Evolutionary conservation across 176 grass and related monocot genomes (phyloP), one percentile per base, ranked within the genome.

Genomic region (Thalia dealbata): DNA sequence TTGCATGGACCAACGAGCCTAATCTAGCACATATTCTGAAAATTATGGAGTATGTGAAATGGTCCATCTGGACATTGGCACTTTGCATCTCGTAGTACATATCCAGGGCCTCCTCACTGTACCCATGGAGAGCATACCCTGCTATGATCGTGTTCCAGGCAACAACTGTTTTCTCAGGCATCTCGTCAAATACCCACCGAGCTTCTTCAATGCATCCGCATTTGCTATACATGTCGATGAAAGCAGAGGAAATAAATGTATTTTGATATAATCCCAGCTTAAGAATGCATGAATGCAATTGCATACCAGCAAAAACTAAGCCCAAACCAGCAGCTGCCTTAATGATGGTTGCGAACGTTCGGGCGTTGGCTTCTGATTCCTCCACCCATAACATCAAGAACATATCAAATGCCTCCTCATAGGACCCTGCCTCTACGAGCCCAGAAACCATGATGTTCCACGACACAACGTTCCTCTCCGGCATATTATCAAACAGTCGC

Each of bases 151-250:
- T 76, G 81, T 92, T 96, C 86, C 89, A 96, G 0, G 68, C 87
- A 19, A 90, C 87, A 0, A 86, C 0, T 14, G 38, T 77, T 71
- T 79, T 88, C 54, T 80, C 76, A 28, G 73, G 38, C 51, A 88
- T 84, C 27, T 21, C 71, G 22, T 97, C 74, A 29, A 97, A 97
- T 14, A 92, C 73, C 82, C 54, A 72, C 55, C 77, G 86, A 21
- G 89, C 84, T 26, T 82, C 69, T 23, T 88, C 67, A 0, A 97
- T 44, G 29, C 16, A 41, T 58, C 84, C 84, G 12, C 89, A 92
- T 71, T 96, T 96, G 11, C 78, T 83, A 29, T 96, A 96, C 89
- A 96, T 92, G 54, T 96, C 84, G 7, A 92, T 83, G 55, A 96
- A 78, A 13, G 87, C 73, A 18, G 89, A 96, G 0, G 46, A 55